A percentile compares a stretch with the other conserved stretches of the same genome.
These are phyloP conservation scores for Globisporangium acanthophoron DNA, from an alignment of 352 stramenopile species.

Conservation along the genomic window DNA sequence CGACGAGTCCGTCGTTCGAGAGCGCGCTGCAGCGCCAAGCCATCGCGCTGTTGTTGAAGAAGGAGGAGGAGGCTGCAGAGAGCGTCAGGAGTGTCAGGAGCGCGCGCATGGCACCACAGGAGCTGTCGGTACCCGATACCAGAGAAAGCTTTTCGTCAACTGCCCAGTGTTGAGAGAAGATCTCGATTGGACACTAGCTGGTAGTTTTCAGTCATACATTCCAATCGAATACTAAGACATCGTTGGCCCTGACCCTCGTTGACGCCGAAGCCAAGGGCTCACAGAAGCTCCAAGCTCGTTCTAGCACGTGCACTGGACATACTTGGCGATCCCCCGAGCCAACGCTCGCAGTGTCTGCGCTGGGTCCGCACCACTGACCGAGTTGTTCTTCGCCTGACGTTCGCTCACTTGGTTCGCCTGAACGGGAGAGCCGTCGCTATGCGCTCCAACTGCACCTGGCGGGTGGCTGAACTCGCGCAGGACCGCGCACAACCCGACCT, in stretches of 20 bases:
- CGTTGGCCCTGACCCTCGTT: no score
- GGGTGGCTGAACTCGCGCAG: conserved; percentile 1
- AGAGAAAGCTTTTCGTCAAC: neutral
- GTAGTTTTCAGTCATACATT: neutral
- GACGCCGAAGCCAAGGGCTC: no score
- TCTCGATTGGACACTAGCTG: neutral
- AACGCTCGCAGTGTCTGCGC: neutral
- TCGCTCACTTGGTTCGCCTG: neutral
- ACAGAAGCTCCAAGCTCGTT: no score
- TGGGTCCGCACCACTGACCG: neutral
- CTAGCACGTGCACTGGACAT: conserved; percentile 4
- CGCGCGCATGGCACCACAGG: neutral
- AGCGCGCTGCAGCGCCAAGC: conserved; percentile 70
- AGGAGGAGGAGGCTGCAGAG: conserved; percentile 1
- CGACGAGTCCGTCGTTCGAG: conserved; percentile 58
- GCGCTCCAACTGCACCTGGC: no score
- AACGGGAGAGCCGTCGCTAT: neutral
- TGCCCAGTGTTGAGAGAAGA: neutral
- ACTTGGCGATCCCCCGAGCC: conserved; percentile 3
- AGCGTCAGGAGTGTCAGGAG: neutral
- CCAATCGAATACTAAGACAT: neutral
- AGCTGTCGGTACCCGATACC: neutral
- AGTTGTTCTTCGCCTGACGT: neutral
- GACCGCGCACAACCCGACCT: conserved; percentile 7
- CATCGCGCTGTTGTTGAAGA: conserved; percentile 16